Conservation (phyloP, 345 rosid species). For the Acer yangbiense region DNA sequence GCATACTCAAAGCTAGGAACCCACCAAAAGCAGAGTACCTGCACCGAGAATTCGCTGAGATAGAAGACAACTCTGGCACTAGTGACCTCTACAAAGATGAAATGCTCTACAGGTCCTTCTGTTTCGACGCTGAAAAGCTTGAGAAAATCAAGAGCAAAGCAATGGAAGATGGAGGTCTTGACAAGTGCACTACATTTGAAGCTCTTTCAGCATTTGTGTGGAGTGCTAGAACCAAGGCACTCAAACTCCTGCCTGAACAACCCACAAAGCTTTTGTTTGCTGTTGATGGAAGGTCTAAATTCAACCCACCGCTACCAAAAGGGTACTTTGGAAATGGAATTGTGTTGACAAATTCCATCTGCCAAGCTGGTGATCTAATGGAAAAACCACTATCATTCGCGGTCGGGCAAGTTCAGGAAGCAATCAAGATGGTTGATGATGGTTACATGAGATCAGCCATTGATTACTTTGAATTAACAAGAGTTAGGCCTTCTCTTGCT, state of each 20-base stretch:
- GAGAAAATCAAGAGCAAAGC: constrained; percentile 58
- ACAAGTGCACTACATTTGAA: constrained; percentile 70
- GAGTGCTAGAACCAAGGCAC: constrained; percentile 78
- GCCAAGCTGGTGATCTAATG: constrained; percentile 64
- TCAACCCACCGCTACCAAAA: constrained; percentile 73
- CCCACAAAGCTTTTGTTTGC: constrained; percentile 84
- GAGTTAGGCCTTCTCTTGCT: constrained; percentile 81
- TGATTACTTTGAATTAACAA: constrained; percentile 84
- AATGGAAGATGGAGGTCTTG: constrained; percentile 50
- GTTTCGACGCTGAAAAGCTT: constrained; percentile 71
- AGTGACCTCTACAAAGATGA: constrained; percentile 53
- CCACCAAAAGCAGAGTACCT: constrained; percentile 55
- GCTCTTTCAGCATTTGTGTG: constrained; percentile 86
- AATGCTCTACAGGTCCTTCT: constrained; percentile 66
- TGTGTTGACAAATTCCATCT: constrained; percentile 68
- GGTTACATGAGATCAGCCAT: constrained; percentile 93
- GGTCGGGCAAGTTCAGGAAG: constrained; percentile 62
- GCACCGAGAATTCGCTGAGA: constrained; percentile 71
- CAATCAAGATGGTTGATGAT: constrained; percentile 76
- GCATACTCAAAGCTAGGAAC: constrained; percentile 54
- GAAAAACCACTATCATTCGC: constrained; percentile 63
- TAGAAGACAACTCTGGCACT: constrained; percentile 54
- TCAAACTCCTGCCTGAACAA: constrained; percentile 61
- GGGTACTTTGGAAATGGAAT: constrained; percentile 93
- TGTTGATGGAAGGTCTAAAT: constrained; percentile 84